Conservation (phyloP, 768 basidiomycete species). For the Boletellus ananiceps region DNA sequence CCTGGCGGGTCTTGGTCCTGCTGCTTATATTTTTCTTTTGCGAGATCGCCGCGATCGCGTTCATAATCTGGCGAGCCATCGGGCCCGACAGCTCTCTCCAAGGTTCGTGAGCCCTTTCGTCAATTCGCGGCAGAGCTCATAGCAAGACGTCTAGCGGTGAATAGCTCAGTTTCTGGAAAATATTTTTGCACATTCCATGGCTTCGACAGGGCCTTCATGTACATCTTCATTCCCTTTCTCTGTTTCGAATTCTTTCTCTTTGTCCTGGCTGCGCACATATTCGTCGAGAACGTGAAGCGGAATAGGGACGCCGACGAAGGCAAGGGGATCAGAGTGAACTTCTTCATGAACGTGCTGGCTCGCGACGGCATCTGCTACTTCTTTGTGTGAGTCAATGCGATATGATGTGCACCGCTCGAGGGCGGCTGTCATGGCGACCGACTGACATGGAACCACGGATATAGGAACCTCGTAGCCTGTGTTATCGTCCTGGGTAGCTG, state of each 20-base stretch:
- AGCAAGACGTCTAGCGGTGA: slow-evolving; percentile 6
- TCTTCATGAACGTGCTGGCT: slow-evolving; percentile 22
- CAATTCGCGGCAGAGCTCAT: not conserved
- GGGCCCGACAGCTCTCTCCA: slow-evolving; percentile 21
- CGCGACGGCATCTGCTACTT: slow-evolving; percentile 32
- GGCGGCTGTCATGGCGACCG: not conserved
- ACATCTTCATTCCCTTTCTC: slow-evolving; percentile 29
- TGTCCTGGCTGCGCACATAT: slow-evolving; percentile 17
- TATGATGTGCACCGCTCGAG: too few species aligned
- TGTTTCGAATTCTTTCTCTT: slow-evolving; percentile 29
- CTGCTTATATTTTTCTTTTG: slow-evolving; percentile 18
- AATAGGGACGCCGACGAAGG: not conserved
- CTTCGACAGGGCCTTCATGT: slow-evolving; percentile 18
- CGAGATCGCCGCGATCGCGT: slow-evolving; percentile 22
- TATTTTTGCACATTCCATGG: slow-evolving; percentile 23
- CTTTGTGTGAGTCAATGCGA: slow-evolving; percentile 22
- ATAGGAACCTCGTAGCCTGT: slow-evolving; percentile 24
- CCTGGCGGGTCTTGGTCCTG: slow-evolving; percentile 16
- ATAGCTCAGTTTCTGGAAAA: not conserved
- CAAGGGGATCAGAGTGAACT: slow-evolving; percentile 6
- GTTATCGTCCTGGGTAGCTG: slow-evolving; percentile 27
- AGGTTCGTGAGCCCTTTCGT: slow-evolving; percentile 10
- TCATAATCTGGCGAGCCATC: slow-evolving; percentile 25
- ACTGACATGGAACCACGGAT: not conserved
- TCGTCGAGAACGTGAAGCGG: slow-evolving; percentile 8